Evolutionary conservation across 2,329 filamentous ascomycete species (phyloP), one percentile per base, ranked within the genome.

Genomic region (Berkeleyomyces basicola): DNA sequence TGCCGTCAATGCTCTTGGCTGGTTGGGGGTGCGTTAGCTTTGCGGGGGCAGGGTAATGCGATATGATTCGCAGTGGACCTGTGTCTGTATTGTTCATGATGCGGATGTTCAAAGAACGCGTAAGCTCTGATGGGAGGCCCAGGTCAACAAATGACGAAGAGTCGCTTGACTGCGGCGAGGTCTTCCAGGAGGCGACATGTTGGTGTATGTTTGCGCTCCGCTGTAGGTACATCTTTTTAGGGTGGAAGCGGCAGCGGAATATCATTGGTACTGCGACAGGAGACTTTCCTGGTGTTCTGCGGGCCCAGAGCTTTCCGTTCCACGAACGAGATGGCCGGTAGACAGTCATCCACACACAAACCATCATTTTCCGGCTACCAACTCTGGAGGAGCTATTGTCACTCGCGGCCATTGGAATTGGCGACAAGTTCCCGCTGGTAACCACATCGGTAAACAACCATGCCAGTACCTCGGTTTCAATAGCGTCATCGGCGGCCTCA

Each of bases 301-400:
- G 59, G 9, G 63, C 59, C 63, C 63, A 64, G 42, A 64, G 49
- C 40, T 59, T 55, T 33, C 63, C 46, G 16, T 44, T 36, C 57
- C 63, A 49, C 39, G 55, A 44, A 31, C 58, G 61, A 40, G 63
- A 59, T n/a, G 58, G 51, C 33, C 58, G 55, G 59, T 64, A 65
- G 4, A 67, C 51, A 4, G 63, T 65, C 61, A 67, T 64, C 66
- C 65, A 67, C 10, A 67, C 61, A 53, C 66, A 67, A 10, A 67
- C 63, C 66, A 67, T 66, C 47, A 67, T 61, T 16, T 61, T 37
- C 6, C 65, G 58, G 7, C 62, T 62, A n/a, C 51, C 42, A 39
- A 44, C 55, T 23, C 39, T 59, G 16, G 36, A 58, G 49, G 61
- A 60, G 53, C 44, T 62, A 14, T 51, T 47, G 7, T 23, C 37